phyloP scores from a whole-genome alignment of 2,329 filamentous ascomycete species.

The Hymenoscyphus linearis region DNA sequence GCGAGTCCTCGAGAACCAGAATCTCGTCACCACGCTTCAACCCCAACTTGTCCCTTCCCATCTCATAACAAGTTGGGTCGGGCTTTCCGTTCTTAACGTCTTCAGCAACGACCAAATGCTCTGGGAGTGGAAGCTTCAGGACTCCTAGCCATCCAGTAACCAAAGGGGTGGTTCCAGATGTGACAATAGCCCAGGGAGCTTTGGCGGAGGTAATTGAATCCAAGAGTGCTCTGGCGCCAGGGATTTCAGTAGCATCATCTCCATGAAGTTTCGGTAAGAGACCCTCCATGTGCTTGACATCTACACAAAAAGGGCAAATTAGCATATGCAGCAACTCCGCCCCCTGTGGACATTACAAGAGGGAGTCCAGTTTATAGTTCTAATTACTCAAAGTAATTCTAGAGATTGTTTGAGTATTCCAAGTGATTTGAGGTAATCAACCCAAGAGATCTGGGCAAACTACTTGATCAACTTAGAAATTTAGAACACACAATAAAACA shows the following conservation, averaged over 20 bases:
- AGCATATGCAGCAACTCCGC: conserved; percentile 5
- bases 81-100: conserved; percentile 73
- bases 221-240: conserved; percentile 70
- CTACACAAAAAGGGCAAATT: conserved; percentile 40
- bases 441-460: no score
- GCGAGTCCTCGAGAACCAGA: conserved; percentile 65
- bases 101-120: conserved; percentile 68
- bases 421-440: no score
- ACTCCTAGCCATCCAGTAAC: conserved; percentile 68
- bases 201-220: conserved; percentile 54
- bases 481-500: no score
- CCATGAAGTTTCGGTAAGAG: conserved; percentile 73
- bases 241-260: conserved; percentile 75
- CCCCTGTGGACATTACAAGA: background rate
- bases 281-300: conserved; percentile 74
- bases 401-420: no score
- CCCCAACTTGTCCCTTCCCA: conserved; percentile 59
- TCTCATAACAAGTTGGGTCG: conserved; percentile 66
- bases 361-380: no score
- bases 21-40: conserved; percentile 36
- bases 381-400: no score
- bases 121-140: conserved; percentile 58
- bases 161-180: conserved; percentile 63
- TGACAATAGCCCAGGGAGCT: conserved; percentile 74
- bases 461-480: no score